Base-by-base conservation (phyloP, 2,329 filamentous ascomycete genomes). In the Fonsecaea nubica region DNA sequence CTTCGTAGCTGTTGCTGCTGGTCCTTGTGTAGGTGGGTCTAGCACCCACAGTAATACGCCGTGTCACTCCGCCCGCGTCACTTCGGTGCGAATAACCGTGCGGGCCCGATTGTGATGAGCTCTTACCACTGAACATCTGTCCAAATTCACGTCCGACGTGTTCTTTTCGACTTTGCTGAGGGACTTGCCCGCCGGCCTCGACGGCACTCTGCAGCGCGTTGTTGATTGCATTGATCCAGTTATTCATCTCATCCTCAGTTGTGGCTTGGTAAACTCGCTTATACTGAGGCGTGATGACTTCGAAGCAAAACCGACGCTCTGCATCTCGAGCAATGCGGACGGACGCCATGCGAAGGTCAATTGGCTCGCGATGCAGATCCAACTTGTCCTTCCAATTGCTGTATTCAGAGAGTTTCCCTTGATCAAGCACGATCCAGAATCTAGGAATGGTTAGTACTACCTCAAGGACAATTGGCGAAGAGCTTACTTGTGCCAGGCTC, bases 381-480 rank as follows among this genome's bases (percentile, higher is more conserved):
- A 99, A 86, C 77, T 89, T 94, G 77, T 99, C 92, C 80, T 99
- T 99, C 95, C 95, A 99, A 77, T 99, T 98, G 77, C 93, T 97
- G 79, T 99, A 99, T 76, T 99, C 95, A 1, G 94, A 97, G 15
- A 99, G 85, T 77, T 95, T 97, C 30, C 95, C 95, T 78, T 97
- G 93, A 76, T 98, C 96, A 53, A 99, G 84, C 1, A 99, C 95
- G 70, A 99, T 96, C 95, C 95, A 99, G 80, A 98, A 99, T 76
- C 93, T 96, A 73, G 12, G 32, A 18, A 21, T 55, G 18, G 53
- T 15, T 64, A 82, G 72, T 82, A 40, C 21, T 40, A 52, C 38
- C 18, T 38, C 30, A 13, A 58, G 32, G 8, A 33, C 38, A 32
- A 38, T 58, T 32, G 57, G 55, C 13, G 18, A 50, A 30, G 45